Base-by-base conservation (phyloP, 805 yeast species). In the Huiozyma sinensis region DNA sequence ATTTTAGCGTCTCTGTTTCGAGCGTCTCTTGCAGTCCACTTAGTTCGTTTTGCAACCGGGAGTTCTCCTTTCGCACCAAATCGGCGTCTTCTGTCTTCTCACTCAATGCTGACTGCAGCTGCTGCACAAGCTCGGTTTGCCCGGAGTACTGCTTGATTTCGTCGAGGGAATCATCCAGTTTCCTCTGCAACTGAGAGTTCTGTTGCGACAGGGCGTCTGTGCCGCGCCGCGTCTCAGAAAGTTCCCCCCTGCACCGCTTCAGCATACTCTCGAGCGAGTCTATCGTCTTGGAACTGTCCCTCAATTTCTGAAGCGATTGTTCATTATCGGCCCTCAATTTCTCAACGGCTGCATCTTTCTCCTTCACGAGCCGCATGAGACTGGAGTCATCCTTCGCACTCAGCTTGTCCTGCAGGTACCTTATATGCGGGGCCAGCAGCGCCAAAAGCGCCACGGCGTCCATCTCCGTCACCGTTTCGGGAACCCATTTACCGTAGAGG, bases 291-390 rank as follows among this genome's bases (percentile, higher is more conserved):
- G n/a, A 8, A 31, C n/a, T 11, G 33, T 31, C 33, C 33, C n/a
- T 11, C 33, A 31, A 31, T 11, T 31, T 11, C 11, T 11, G 11
- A 11, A 31, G 11, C 33, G 11, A 11, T 11, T 11, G 9, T 11
- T 31, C 33, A 8, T 8, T 11, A 11, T 31, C 33, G 3, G 33
- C 33, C 33, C 33, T 31, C 33, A 31, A 31, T 31, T 31, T 8
- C 33, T 31, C 33, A 8, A 9, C 33, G 33, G n/a, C 3, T 8
- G 33, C 70, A 48, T 83, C 83, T 67, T 81, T 53, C 52, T 66
- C 50, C 61, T 54, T 54, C 11, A 59, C 48, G 13, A 53, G 40
- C 39, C 49, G 56, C 17, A 55, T 48, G 6, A 54, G 42, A 33
- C 55, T 51, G 11, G 54, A 49, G 36, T 54, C 56, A 6, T 35